A percentile compares a stretch with the other conserved stretches of the same genome.
phyloP scores from a whole-genome alignment of 495 filamentous ascomycete genomes.

The Xylaria sp. region DNA sequence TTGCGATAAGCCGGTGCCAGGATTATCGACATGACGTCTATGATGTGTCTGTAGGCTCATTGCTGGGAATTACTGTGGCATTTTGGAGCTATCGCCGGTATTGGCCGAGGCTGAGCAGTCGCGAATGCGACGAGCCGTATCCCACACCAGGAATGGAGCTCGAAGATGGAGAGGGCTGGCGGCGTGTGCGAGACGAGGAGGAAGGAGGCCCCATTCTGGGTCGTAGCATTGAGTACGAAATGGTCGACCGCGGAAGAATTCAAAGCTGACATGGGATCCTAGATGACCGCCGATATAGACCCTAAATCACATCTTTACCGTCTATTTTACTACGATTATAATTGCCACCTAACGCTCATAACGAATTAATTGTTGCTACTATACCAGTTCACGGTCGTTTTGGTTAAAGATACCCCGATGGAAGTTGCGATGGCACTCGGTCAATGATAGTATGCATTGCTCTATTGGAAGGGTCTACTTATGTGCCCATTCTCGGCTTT shows the following conservation, averaged over 20 bases:
- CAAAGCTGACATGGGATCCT: conserved; percentile 34
- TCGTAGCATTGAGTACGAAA: conserved; percentile 40
- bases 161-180: conserved; percentile 38
- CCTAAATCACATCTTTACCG: background rate
- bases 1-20: conserved; percentile 88
- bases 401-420: background rate
- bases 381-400: background rate
- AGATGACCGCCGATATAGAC: conserved; percentile 31
- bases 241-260: conserved; percentile 30
- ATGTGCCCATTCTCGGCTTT: background rate
- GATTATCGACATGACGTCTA: conserved; percentile 97
- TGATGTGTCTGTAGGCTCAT: conserved; percentile 80
- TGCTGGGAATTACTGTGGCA: conserved; percentile 75
- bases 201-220: conserved; percentile 38
- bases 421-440: conserved; percentile 2
- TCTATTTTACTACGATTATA: conserved; percentile 1
- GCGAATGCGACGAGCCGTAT: conserved; percentile 59
- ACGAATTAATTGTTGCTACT: background rate
- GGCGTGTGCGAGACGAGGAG: conserved; percentile 43
- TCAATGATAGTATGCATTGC: background rate
- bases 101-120: conserved; percentile 58
- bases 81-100: conserved; percentile 83
- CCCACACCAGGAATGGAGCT: conserved; percentile 40
- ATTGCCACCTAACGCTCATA: background rate
- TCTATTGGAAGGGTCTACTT: background rate